Conservation (phyloP, 108 stramenopile genomes). For the Nitzschia sp. region DNA sequence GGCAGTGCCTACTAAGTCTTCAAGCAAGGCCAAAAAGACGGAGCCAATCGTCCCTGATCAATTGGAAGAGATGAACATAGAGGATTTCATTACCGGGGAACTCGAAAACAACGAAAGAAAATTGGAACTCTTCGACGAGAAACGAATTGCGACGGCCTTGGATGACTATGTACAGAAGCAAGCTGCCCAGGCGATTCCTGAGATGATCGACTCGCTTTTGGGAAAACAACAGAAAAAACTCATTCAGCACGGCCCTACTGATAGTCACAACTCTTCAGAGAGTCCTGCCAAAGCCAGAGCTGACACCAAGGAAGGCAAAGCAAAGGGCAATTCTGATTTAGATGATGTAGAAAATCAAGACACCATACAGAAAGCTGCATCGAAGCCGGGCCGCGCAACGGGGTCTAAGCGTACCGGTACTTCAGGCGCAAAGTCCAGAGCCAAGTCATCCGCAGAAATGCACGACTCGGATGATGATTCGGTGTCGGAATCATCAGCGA, state of each 20-base stretch:
- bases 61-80: constrained; percentile 75
- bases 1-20: constrained; percentile 3
- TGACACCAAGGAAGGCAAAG: background rate
- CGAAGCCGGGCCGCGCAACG: no score
- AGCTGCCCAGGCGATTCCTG: constrained; percentile 58
- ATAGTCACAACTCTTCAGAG: background rate
- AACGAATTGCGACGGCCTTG: constrained; percentile 60
- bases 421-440: no score
- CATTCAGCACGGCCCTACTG: constrained; percentile 21
- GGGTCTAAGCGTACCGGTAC: no score
- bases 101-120: constrained; percentile 66
- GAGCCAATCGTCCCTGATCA: constrained; percentile 82
- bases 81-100: constrained; percentile 80
- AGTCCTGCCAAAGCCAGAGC: background rate
- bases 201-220: constrained; percentile 52
- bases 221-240: constrained; percentile 48
- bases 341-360: no score
- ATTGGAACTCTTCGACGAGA: constrained; percentile 73
- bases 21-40: constrained; percentile 2
- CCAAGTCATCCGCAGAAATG: no score
- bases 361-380: no score
- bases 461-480: no score
- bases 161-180: constrained; percentile 90
- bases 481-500: no score
- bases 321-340: no score